Percentiles rank a stretch among this genome's conserved stretches.
Evolutionary conservation across 768 basidiomycete genomes (phyloP).

Genomic region (Dioszegia crocea): DNA sequence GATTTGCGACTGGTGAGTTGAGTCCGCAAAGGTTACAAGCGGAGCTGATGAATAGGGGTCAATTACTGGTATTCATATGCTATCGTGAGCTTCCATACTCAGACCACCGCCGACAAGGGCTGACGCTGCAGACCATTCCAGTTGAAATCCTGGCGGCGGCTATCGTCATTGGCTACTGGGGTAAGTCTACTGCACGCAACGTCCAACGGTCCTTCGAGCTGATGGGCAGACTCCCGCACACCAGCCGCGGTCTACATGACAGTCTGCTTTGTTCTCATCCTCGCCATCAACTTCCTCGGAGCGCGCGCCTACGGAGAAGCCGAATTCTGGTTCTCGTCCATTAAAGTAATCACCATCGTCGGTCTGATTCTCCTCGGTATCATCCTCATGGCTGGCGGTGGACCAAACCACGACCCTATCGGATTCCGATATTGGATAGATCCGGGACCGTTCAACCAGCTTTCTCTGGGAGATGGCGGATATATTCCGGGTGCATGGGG

Average conservation of each 20-base stretch:
- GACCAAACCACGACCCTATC: conserved; percentile 42
- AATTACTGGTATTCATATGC: conserved; percentile 49
- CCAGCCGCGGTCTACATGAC: conserved; percentile 51
- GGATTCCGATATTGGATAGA: conserved; percentile 48
- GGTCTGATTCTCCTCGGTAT: conserved; percentile 49
- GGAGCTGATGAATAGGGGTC: not conserved
- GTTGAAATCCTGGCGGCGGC: conserved; percentile 38
- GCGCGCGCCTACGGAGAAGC: conserved; percentile 54
- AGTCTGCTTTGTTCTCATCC: conserved; percentile 44
- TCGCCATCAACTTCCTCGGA: conserved; percentile 51
- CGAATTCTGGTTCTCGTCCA: conserved; percentile 58
- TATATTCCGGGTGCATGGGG: conserved; percentile 35
- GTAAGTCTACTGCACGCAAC: too few species aligned
- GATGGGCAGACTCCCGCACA: conserved; percentile 15
- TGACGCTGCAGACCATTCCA: conserved; percentile 33
- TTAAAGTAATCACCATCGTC: conserved; percentile 55
- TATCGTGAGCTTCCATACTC: conserved; percentile 13
- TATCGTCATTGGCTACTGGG: conserved; percentile 48
- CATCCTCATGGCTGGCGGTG: conserved; percentile 47
- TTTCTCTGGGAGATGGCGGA: conserved; percentile 30
- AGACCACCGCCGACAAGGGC: not conserved
- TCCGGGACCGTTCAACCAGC: conserved; percentile 43
- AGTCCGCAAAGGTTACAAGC: not conserved
- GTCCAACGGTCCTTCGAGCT: too few species aligned
- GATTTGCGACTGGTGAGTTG: conserved; percentile 33